Percentiles rank a stretch among this genome's conserved stretches.
Evolutionary conservation across 495 filamentous ascomycete genomes (phyloP).

Genomic region (Podospora conica): DNA sequence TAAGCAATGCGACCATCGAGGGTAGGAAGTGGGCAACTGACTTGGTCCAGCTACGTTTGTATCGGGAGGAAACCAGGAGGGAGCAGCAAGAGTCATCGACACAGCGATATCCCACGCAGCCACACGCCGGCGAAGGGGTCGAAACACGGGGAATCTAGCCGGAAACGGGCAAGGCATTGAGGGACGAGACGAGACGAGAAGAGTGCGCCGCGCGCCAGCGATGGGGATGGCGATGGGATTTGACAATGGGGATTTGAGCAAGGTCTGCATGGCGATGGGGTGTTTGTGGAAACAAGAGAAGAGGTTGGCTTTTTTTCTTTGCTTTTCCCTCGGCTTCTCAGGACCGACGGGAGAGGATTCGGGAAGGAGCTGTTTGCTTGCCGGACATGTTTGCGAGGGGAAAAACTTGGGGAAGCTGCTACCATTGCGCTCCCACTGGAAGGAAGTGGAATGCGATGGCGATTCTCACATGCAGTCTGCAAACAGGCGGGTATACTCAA

Average conservation of each 20-base stretch:
- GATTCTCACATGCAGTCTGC: no score
- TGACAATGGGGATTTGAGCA: no score
- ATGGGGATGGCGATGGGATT: constrained; percentile 3
- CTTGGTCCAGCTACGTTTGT: constrained; percentile 44
- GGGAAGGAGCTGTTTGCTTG: not conserved
- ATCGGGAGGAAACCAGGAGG: constrained; percentile 46
- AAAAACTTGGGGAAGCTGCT: not conserved
- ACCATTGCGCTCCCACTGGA: no score
- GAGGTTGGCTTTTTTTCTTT: not conserved
- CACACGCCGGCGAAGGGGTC: constrained; percentile 19
- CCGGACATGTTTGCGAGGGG: not conserved
- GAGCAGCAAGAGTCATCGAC: constrained; percentile 23
- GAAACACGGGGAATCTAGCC: constrained; percentile 21
- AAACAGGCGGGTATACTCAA: not conserved
- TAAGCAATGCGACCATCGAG: constrained; percentile 35
- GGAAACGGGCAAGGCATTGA: constrained; percentile 23
- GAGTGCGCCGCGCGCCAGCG: constrained; percentile 1
- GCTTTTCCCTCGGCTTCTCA: not conserved
- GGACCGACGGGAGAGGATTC: not conserved
- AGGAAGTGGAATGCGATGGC: no score
- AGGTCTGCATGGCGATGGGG: not conserved
- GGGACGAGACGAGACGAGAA: not conserved
- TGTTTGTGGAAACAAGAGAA: not conserved
- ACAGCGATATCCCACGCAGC: constrained; percentile 17
- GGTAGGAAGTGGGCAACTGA: constrained; percentile 4